Evolutionary conservation across 345 rosid species (phyloP), one percentile per base, ranked within the genome.

Genomic region (Euphorbia tirucalli): DNA sequence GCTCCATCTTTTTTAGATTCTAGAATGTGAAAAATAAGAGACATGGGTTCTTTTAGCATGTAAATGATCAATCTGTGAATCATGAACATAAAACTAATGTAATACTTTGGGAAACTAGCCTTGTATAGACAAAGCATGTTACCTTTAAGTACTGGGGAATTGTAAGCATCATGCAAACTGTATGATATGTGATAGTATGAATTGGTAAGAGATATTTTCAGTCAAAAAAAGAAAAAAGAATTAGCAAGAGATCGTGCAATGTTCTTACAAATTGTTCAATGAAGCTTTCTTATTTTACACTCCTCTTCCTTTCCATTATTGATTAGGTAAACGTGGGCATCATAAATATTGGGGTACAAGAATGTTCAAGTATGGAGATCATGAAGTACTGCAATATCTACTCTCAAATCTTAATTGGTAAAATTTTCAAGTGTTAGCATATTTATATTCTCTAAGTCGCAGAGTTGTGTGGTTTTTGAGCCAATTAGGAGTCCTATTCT

Each of bases 291-390:
- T 61, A 66, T 70, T 41, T 44, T 77, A 63, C 41, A 25, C 21
- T 19, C 16, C 11, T 44, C 43, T 71, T 46, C 56, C 19, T 58
- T 61, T 37, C 66, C 70, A 18, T 70, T 50, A 44, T 76, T 81
- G 64, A 66, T 61, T 77, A 94, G 98, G 98, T 77, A 94, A 92
- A 84, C 86, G 97, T 63, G 98, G 98, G 37, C 87, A 87, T 77
- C 98, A 94, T 88, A 94, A 89, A 74, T 83, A 83, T 82, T 94
- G 98, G 98, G 98, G 96, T 65, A 94, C 98, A 65, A 85, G 98
- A 76, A 94, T 94, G 97, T 94, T 86, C 86, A 94, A 90, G 78
- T 94, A 94, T 63, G 93, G 85, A 16, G 97, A 94, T 73, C 87
- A 84, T 72, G 98, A 94, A 81, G 97, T 94, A 67, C 81, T 94